Evolutionary conservation across 306 rosid species (phyloP).

Genomic region (Begonia loranthoides): DNA sequence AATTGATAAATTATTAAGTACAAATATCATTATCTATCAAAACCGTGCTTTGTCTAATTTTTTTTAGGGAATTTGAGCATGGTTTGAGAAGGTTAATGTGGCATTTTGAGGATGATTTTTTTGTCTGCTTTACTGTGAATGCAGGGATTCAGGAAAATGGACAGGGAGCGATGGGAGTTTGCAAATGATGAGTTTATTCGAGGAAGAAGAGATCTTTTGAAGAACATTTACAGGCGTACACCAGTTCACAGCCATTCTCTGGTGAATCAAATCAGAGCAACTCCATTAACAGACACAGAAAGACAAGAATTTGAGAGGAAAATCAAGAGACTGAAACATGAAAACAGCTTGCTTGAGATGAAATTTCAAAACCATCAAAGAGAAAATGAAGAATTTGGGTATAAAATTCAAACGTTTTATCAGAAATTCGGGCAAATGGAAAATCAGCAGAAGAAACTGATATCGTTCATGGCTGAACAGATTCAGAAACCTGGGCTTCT

Average conservation of each 20-base stretch:
- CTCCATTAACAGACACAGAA: constrained; percentile 9
- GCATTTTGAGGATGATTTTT: no score
- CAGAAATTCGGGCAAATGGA: constrained; percentile 5
- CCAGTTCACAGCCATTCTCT: constrained; percentile 14
- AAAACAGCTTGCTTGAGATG: constrained; percentile 6
- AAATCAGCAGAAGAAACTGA: constrained; percentile 7
- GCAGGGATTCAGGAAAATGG: constrained; percentile 16
- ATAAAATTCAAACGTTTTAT: constrained; percentile 2
- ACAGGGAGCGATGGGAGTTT: constrained; percentile 16
- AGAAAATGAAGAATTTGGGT: constrained; percentile 6
- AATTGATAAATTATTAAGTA: no score
- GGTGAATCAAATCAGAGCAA: background rate
- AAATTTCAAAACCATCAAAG: constrained; percentile 3
- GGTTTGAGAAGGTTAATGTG: no score
- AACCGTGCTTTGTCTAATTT: no score
- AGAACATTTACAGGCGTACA: constrained; percentile 10
- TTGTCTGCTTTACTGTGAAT: background rate
- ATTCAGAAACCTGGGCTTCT: background rate
- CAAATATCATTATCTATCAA: no score
- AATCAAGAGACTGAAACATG: constrained; percentile 3
- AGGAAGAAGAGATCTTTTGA: constrained; percentile 15
- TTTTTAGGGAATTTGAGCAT: no score
- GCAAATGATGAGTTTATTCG: constrained; percentile 14
- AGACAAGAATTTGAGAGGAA: constrained; percentile 5
- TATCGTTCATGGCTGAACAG: background rate